These are phyloP conservation scores for Hypoxylon trugodes DNA, from an alignment of 495 filamentous ascomycete genomes.

Conservation along the genomic window DNA sequence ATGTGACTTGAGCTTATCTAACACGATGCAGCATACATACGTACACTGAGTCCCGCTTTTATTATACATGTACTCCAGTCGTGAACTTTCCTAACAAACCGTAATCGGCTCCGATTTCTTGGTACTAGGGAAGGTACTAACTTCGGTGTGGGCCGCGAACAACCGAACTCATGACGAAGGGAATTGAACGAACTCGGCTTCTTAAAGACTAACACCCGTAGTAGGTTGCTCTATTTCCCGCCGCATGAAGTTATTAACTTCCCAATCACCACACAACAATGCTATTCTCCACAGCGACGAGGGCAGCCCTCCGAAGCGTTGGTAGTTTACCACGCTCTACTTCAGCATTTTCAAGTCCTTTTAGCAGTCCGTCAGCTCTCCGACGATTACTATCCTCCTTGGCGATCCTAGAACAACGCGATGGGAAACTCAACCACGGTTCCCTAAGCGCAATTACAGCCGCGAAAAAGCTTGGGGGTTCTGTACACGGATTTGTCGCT, in stretches of 20 bases:
- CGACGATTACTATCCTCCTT: constrained; percentile 84
- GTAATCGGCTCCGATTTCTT: constrained; percentile 19
- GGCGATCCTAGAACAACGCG: constrained; percentile 90
- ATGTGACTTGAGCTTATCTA: not conserved
- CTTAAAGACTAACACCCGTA: not conserved
- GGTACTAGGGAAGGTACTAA: no score
- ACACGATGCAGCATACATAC: not conserved
- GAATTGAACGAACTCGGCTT: not conserved
- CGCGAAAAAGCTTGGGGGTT: constrained; percentile 83
- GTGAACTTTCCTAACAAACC: no score
- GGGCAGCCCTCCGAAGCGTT: constrained; percentile 38
- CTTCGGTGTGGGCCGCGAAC: constrained; percentile 41
- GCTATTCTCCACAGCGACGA: constrained; percentile 35
- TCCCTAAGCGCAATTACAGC: constrained; percentile 89
- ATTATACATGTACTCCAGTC: not conserved
- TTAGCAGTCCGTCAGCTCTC: constrained; percentile 54
- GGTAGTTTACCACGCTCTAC: constrained; percentile 37
- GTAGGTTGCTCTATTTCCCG: not conserved
- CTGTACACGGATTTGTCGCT: constrained; percentile 86
- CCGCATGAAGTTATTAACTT: constrained; percentile 11
- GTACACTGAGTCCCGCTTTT: not conserved
- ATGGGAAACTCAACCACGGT: constrained; percentile 82
- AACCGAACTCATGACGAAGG: constrained; percentile 33
- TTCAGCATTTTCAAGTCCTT: constrained; percentile 29
- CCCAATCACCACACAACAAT: constrained; percentile 26